Evolutionary conservation across 805 yeast species (phyloP).

Genomic region (Ogataea pilisensis): DNA sequence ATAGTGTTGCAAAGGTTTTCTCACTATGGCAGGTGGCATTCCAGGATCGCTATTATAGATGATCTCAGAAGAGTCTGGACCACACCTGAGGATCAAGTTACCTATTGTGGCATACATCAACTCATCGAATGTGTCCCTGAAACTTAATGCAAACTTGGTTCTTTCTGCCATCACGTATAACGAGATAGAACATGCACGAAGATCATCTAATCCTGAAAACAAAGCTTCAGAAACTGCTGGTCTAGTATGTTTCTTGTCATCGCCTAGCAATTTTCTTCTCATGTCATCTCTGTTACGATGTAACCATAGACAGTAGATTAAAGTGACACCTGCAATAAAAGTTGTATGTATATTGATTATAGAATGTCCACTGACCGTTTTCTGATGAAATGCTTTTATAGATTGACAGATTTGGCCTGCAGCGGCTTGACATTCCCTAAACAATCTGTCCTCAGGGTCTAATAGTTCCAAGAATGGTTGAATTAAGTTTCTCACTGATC

Average conservation of each 20-base stretch:
- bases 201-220: constrained; percentile 55
- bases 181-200: constrained; percentile 61
- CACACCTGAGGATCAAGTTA: constrained; percentile 57
- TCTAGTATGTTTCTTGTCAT: constrained; percentile 54
- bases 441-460: constrained; percentile 56
- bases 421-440: constrained; percentile 66
- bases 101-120: constrained; percentile 61
- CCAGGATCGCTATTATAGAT: constrained; percentile 44
- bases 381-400: constrained; percentile 59
- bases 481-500: constrained; percentile 54
- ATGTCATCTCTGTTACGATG: constrained; percentile 58
- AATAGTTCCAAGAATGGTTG: constrained; percentile 62
- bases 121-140: constrained; percentile 66
- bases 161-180: constrained; percentile 65
- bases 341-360: constrained; percentile 64
- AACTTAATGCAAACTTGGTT: constrained; percentile 55
- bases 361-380: constrained; percentile 58
- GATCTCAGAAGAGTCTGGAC: constrained; percentile 56
- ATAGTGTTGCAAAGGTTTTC: constrained; percentile 39
- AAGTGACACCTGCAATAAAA: constrained; percentile 65
- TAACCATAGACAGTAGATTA: constrained; percentile 63
- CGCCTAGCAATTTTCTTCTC: constrained; percentile 51
- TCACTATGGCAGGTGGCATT: constrained; percentile 56
- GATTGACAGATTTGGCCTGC: constrained; percentile 68
- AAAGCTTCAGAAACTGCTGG: constrained; percentile 52